Evolutionary conservation across 1,139 yeast genomes (phyloP), one percentile per base, ranked within the genome.

Genomic region (Chernovozyma aurita): DNA sequence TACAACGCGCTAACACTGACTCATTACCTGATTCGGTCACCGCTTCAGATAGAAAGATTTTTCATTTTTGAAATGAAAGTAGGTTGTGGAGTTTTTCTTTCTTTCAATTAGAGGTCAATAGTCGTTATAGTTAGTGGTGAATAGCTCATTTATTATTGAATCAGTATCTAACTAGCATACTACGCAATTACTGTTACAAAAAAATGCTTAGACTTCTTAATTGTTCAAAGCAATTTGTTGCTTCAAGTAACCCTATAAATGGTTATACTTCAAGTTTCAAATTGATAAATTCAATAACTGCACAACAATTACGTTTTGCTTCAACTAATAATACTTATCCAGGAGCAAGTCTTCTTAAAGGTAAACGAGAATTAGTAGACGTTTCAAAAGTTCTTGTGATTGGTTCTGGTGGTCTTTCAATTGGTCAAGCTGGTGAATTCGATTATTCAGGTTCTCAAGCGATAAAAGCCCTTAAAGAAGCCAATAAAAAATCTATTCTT

Each of bases 381-480:
- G 96, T 88, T 34, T 73, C 81, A 42, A 86, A 87, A 52, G 97
- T 92, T 16, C 76, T 92, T 45, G 88, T 92, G 40, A 85, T 92
- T 55, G 98, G 98, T 17, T 90, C 97, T 4, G 99, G 99, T 55
- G 99, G 98, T 32, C 73, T 92, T 43, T 85, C 96, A 37, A 92
- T 92, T 57, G 99, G 99, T 40, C 99, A 92, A 65, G 99, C 99
- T 32, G 99, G 99, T 52, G 99, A 92, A 64, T 92, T 92, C 52
- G 99, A 92, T 62, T 92, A 92, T 65, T 86, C 96, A 28, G 97
- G 97, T 41, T 88, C 97, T 16, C 97, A 90, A 65, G 97, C 97
- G 35, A 90, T 90, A 59, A 90, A 90, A 63, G 98, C 98, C 8
- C 70, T 92, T 52, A 85, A 78, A 58, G 97, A 92, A 65, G 95